Base-by-base conservation (phyloP, 2,329 filamentous ascomycete species). In the Pseudogymnoascus sp. region DNA sequence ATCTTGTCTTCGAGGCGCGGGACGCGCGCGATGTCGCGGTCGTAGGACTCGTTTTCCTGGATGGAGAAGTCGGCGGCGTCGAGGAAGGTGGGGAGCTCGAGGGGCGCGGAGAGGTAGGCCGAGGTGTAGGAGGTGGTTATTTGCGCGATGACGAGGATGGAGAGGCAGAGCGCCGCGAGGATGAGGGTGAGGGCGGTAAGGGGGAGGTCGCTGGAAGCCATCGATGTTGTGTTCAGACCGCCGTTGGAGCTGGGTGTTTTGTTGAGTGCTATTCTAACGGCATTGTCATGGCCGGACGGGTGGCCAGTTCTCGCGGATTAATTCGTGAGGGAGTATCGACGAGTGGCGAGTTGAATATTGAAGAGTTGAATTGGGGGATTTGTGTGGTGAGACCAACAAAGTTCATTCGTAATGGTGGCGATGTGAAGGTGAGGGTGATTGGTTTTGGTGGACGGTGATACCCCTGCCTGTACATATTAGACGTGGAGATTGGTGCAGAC, bases 1-100 rank as follows among this genome's bases (percentile, higher is more conserved):
- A 86, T 69, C 75, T 85, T 85, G 71, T 87, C 84, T 65, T 86
- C 83, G 30, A 86, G 75, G 39, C 80, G 80, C 68, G 77, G 77
- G 38, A 86, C 77, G 62, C 79, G 80, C 61, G 78, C 75, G 57
- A 86, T 77, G 67, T 87, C 82, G 66, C 78, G 76, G 70, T 86
- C 82, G 69, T 86, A 86, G 68, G 77, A 82, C 71, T 86, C 84
- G 68, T 86, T 86, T 70, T 87, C 84, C 66, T 80, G 76, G 57
- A 85, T 76, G 38, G 82, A 69, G 67, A 79, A 83, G 70, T 86
- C 83, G 67, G 84, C 78, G 14, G 80, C 77, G 68, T 86, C 83
- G 68, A 85, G 71, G 67, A 86, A 83, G 62, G 78, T 78, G 62
- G 73, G 73, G 61, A 86, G 77, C 71, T 87, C 83, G 64, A 75